A percentile compares a stretch with the other conserved stretches of the same genome.
These are phyloP conservation scores for Miscanthus lutarioriparius DNA, from an alignment of 176 grass and related monocot genomes.

Conservation along the genomic window DNA sequence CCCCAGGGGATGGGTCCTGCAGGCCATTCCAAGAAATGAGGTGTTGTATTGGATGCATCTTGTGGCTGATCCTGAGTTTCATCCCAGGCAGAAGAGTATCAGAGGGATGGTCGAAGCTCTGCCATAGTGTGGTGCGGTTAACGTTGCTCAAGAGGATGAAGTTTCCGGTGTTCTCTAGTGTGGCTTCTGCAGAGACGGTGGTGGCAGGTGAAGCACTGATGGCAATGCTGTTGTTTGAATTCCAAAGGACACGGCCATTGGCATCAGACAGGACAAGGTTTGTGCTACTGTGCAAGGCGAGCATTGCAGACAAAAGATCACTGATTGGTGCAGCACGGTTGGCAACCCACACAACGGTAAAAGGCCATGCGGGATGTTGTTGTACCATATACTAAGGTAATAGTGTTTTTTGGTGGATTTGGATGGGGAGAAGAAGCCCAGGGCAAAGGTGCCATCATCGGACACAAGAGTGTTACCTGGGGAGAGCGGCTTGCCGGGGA, in stretches of 20 bases:
- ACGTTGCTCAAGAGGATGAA: constrained; percentile 15
- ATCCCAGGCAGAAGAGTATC: constrained; percentile 53
- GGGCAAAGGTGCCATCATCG: constrained; percentile 36
- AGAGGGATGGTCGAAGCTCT: constrained; percentile 54
- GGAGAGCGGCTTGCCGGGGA: constrained; percentile 25
- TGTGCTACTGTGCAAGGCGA: constrained; percentile 13
- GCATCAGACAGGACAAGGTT: constrained; percentile 27
- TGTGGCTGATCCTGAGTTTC: constrained; percentile 50
- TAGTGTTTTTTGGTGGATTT: constrained; percentile 27
- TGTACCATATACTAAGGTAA: constrained; percentile 60
- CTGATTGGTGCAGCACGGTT: constrained; percentile 47
- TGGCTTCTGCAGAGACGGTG: background rate
- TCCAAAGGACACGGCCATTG: constrained; percentile 36
- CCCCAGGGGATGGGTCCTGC: constrained; percentile 46
- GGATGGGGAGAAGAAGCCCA: constrained; percentile 60
- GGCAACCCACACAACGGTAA: constrained; percentile 49
- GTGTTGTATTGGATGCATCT: background rate
- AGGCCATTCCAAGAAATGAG: constrained; percentile 43
- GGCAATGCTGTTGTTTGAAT: background rate
- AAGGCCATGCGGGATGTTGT: constrained; percentile 31
- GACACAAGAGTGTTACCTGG: constrained; percentile 35
- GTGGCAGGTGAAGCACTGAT: background rate
- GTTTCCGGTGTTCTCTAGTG: constrained; percentile 38
- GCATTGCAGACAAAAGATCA: constrained; percentile 17
- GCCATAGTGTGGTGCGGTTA: constrained; percentile 34